Evolutionary conservation across 495 filamentous ascomycete genomes (phyloP).

Genomic region (Staphylotrichum tortipilum): DNA sequence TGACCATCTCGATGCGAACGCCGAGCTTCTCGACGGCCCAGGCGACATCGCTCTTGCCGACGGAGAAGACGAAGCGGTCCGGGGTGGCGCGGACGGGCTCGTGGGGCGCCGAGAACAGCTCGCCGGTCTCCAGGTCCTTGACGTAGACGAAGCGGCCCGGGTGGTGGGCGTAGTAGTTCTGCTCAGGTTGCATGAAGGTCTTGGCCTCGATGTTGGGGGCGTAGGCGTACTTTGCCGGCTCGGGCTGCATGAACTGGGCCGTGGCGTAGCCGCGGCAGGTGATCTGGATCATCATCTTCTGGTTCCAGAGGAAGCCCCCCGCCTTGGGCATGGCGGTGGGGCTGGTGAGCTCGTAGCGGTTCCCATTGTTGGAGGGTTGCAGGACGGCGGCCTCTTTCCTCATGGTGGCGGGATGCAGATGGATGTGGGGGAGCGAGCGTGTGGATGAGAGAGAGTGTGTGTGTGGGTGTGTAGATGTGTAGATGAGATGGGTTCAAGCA

Average conservation of each 20-base stretch:
- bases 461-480: no score
- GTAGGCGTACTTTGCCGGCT: slow-evolving; percentile 49
- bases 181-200: slow-evolving; percentile 54
- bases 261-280: slow-evolving; percentile 50
- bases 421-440: no score
- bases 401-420: slow-evolving; percentile 20
- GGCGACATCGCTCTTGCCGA: slow-evolving; percentile 44
- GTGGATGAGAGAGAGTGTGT: not conserved
- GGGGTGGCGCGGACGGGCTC: slow-evolving; percentile 44
- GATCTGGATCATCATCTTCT: slow-evolving; percentile 52
- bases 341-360: slow-evolving; percentile 47
- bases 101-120: slow-evolving; percentile 47
- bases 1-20: slow-evolving; percentile 45
- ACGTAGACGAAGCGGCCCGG: slow-evolving; percentile 51
- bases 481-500: no score
- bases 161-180: slow-evolving; percentile 51
- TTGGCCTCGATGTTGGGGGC: slow-evolving; percentile 48
- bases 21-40: slow-evolving; percentile 45
- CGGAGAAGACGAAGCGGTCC: slow-evolving; percentile 46
- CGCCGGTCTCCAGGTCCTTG: slow-evolving; percentile 47
- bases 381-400: slow-evolving; percentile 27
- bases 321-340: slow-evolving; percentile 50
- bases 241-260: slow-evolving; percentile 52
- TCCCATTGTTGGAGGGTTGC: slow-evolving; percentile 40
- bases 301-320: slow-evolving; percentile 50